Conservation (phyloP, 345 rosid species). For the Schrenkiella parvula region DNA sequence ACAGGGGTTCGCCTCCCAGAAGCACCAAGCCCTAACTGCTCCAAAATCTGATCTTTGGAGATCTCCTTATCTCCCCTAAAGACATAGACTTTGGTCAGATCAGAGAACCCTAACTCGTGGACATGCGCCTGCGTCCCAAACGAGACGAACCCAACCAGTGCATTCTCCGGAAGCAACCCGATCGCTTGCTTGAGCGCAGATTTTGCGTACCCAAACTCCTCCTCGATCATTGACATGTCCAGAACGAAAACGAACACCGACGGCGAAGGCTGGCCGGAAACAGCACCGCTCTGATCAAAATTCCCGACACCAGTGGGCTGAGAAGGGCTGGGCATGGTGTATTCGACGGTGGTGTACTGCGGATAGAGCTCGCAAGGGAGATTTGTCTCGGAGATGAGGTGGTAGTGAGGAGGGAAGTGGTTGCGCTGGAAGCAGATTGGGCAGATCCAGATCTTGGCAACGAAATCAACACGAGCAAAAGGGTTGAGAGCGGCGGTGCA, state of each 20-base stretch:
- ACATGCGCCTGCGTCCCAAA: conserved; percentile 98
- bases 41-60: conserved; percentile 76
- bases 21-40: conserved; percentile 76
- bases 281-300: conserved; percentile 37
- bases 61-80: conserved; percentile 88
- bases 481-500: conserved; percentile 77
- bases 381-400: conserved; percentile 79
- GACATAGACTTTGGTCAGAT: conserved; percentile 87
- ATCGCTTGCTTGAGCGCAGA: conserved; percentile 82
- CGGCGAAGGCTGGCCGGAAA: conserved; percentile 28
- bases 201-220: conserved; percentile 69
- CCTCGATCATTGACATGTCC: conserved; percentile 94
- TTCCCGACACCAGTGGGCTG: conserved; percentile 40
- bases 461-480: conserved; percentile 73
- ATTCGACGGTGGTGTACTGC: conserved; percentile 78
- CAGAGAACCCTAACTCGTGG: conserved; percentile 87
- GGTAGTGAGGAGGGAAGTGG: conserved; percentile 83
- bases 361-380: conserved; percentile 89
- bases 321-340: conserved; percentile 48
- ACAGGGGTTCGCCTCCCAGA: conserved; percentile 51
- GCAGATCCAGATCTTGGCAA: conserved; percentile 98
- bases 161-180: conserved; percentile 88
- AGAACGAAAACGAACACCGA: conserved; percentile 82
- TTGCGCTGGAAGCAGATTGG: conserved; percentile 92
- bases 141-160: conserved; percentile 88